Conservation (phyloP, 441 rosid genomes). For the Cnidoscolus chayamansa region DNA sequence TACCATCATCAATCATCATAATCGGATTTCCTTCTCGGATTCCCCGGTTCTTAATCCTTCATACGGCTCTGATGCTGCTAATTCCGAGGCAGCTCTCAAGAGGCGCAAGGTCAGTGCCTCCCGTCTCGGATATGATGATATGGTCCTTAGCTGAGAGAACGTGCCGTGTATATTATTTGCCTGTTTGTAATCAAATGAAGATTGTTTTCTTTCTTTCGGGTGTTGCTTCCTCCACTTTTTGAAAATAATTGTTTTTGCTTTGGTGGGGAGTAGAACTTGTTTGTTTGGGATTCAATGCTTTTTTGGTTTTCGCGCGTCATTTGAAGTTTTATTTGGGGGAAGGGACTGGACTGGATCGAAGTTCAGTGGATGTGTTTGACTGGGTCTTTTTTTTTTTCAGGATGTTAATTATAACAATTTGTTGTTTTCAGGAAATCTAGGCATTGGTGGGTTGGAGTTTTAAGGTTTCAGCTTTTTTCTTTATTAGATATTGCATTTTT, state of each 20-base stretch:
- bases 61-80: conserved; percentile 33
- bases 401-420: conserved; percentile 25
- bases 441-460: conserved; percentile 17
- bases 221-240: neutral
- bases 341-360: conserved; percentile 25
- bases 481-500: conserved; percentile 20
- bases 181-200: conserved; percentile 7
- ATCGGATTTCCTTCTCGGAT: conserved; percentile 23
- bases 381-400: conserved; percentile 31
- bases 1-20: conserved; percentile 24
- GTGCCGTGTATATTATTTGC: too few relatives aligned
- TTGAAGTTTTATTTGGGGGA: conserved; percentile 20
- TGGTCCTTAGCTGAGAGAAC: conserved; percentile 25
- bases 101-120: conserved; percentile 36
- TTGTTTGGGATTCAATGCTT: conserved; percentile 21
- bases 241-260: neutral
- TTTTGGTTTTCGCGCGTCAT: conserved; percentile 50
- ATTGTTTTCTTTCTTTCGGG: neutral
- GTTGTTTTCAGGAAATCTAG: conserved; percentile 28
- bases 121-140: conserved; percentile 49
- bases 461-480: conserved; percentile 19
- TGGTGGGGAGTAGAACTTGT: neutral
- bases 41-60: conserved; percentile 23
- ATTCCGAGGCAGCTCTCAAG: conserved; percentile 37
- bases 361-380: conserved; percentile 52